Conservation (phyloP, 2,329 filamentous ascomycete genomes). For the Pestalotiopsis sp. region DNA sequence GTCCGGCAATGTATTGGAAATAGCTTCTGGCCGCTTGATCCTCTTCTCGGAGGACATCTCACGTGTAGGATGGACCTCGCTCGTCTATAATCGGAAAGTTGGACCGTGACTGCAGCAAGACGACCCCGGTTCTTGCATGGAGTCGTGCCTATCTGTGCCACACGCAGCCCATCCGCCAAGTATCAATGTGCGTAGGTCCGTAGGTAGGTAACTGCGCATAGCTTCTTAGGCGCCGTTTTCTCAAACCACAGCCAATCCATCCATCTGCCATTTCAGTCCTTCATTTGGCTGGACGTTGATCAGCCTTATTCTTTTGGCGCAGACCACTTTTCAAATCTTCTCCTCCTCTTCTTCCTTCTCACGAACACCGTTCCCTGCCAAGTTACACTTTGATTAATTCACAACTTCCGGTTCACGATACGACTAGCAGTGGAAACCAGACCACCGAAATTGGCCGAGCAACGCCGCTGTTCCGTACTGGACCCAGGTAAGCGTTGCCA, state of each 20-base stretch:
- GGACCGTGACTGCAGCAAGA: conserved; percentile 10
- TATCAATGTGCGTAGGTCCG: not conserved
- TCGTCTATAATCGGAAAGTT: conserved; percentile 11
- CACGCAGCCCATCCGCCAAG: not conserved
- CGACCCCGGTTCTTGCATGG: not conserved
- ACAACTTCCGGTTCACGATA: not conserved
- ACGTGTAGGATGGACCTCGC: conserved; percentile 2
- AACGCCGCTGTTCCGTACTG: not conserved
- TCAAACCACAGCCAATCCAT: not conserved
- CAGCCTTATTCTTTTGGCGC: not conserved
- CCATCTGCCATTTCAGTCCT: not conserved
- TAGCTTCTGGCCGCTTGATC: too few relatives aligned
- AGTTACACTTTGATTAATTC: too few relatives aligned
- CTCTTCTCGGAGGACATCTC: not conserved
- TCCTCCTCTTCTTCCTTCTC: not conserved
- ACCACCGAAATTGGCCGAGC: not conserved
- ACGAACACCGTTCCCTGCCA: not conserved
- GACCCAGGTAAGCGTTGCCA: not conserved
- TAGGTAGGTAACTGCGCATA: not conserved
- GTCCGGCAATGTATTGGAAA: too few relatives aligned
- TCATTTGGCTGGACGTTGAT: not conserved
- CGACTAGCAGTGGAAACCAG: not conserved
- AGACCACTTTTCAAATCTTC: not conserved
- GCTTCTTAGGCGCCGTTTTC: conserved; percentile 6
- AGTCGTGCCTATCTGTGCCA: conserved; percentile 6